Conservation (phyloP, 2,329 filamentous ascomycete species). For the Epichloe sibirici region DNA sequence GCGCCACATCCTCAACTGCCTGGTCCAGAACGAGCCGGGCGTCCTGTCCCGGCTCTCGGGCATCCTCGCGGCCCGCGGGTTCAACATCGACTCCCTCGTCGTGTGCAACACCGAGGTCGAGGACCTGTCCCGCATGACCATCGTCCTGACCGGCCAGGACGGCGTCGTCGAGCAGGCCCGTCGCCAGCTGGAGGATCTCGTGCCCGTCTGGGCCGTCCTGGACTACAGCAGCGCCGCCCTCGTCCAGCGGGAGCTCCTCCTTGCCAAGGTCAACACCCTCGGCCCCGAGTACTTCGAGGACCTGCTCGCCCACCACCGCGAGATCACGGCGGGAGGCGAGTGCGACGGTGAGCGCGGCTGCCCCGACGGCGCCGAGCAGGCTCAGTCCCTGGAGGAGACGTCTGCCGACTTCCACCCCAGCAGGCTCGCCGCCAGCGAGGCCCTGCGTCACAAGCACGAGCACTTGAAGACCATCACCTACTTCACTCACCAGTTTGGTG, state of each 20-base stretch:
- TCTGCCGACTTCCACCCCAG: constrained; percentile 76
- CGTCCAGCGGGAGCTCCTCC: constrained; percentile 86
- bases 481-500: constrained; percentile 92
- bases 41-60: constrained; percentile 93
- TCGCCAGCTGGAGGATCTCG: constrained; percentile 87
- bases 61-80: constrained; percentile 87
- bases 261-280: constrained; percentile 93
- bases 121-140: constrained; percentile 96
- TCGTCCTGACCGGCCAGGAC: constrained; percentile 90
- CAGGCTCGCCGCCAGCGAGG: constrained; percentile 74
- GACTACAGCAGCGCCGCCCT: constrained; percentile 90
- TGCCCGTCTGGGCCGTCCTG: constrained; percentile 95
- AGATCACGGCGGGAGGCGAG: constrained; percentile 51
- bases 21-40: constrained; percentile 97
- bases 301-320: constrained; percentile 85
- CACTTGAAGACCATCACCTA: constrained; percentile 94
- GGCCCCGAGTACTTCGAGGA: constrained; percentile 98
- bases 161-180: constrained; percentile 95
- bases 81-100: constrained; percentile 98
- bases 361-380: constrained; percentile 22
- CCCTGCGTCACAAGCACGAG: constrained; percentile 91
- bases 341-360: constrained; percentile 30
- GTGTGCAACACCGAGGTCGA: constrained; percentile 97
- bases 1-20: constrained; percentile 92
- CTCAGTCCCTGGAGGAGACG: constrained; percentile 32